Conservation (phyloP, 2,329 filamentous ascomycete genomes). For the Berkeleyomyces rouxiae region DNA sequence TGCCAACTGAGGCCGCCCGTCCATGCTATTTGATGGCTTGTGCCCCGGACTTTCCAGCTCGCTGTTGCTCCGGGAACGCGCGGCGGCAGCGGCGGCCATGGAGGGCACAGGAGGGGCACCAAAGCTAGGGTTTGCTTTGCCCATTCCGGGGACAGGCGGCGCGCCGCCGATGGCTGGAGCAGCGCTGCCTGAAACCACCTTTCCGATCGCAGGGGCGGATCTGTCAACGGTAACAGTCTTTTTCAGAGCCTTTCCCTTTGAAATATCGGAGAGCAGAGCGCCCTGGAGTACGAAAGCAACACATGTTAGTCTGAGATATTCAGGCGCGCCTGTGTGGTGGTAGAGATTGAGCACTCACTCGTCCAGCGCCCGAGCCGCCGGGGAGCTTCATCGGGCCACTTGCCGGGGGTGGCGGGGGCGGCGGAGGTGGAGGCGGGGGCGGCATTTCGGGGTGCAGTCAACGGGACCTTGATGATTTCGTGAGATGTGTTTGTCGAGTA, state of each 20-base stretch:
- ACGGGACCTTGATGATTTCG: conserved; percentile 15
- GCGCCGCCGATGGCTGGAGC: conserved; percentile 54
- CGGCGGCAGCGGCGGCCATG: conserved; percentile 39
- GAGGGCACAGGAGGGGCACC: conserved; percentile 62
- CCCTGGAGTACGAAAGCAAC: conserved; percentile 37
- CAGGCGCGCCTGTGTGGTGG: neutral
- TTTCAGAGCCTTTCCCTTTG: conserved; percentile 62
- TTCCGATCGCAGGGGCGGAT: conserved; percentile 58
- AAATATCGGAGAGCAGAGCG: conserved; percentile 74
- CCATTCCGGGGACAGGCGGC: conserved; percentile 44
- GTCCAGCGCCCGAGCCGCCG: neutral
- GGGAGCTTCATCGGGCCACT: conserved; percentile 44
- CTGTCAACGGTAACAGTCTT: conserved; percentile 86
- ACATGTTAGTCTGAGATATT: conserved; percentile 12
- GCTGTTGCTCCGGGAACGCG: conserved; percentile 65
- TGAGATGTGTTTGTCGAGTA: neutral
- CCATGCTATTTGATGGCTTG: conserved; percentile 21
- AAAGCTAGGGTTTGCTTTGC: conserved; percentile 39
- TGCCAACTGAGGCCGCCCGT: conserved; percentile 60
- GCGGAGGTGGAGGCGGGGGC: conserved; percentile 47
- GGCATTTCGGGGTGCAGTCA: conserved; percentile 54
- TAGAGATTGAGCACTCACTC: neutral
- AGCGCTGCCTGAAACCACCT: conserved; percentile 24
- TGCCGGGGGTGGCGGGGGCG: conserved; percentile 42
- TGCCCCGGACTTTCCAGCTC: conserved; percentile 39